These are phyloP conservation scores for Populus nigra DNA, from an alignment of 345 rosid genomes.

Conservation along the genomic window DNA sequence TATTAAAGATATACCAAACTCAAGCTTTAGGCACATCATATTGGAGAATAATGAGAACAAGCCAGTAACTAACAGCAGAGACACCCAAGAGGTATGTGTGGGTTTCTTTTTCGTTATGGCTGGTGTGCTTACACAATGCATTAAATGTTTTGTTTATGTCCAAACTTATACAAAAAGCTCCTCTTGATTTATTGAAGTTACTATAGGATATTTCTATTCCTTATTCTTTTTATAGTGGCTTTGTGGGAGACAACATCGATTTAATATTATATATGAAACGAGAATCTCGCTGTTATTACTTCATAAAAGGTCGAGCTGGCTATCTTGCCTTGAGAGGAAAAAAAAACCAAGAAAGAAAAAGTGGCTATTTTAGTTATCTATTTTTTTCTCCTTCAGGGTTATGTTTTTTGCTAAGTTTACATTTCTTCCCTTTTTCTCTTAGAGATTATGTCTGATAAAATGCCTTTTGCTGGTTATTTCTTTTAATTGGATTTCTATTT, in stretches of 20 bases:
- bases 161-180: neutral
- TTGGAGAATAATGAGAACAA: slow-evolving; percentile 89
- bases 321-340: neutral
- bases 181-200: neutral
- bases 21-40: slow-evolving; percentile 72
- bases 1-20: slow-evolving; percentile 79
- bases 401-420: neutral
- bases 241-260: neutral
- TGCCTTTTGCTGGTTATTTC: neutral
- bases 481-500: neutral
- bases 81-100: slow-evolving; percentile 85
- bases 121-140: neutral
- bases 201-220: neutral
- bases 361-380: neutral
- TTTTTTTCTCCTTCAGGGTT: neutral
- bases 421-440: neutral
- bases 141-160: neutral
- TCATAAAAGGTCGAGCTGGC: neutral
- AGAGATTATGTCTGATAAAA: neutral
- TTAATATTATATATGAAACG: neutral
- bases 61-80: slow-evolving; percentile 98
- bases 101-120: neutral
- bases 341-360: too few species aligned
- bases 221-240: neutral
- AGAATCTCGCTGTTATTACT: neutral